A percentile compares a stretch with the other conserved stretches of the same genome.
These are phyloP conservation scores for Zea luxurians DNA, from an alignment of 176 grass and related monocot species.

Conservation along the genomic window DNA sequence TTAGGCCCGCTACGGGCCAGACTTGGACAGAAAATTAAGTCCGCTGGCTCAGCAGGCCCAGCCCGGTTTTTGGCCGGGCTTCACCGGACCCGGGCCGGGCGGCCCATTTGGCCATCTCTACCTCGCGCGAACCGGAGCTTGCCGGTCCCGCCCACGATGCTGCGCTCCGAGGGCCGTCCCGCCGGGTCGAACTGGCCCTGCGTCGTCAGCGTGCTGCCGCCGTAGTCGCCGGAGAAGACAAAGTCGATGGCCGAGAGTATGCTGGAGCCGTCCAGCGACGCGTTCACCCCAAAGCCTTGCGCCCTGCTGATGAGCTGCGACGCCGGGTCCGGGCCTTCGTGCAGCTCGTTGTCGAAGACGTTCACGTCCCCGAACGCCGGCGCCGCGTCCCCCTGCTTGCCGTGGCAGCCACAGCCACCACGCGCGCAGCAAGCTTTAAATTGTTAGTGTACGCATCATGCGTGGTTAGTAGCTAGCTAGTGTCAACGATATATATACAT, in stretches of 20 bases:
- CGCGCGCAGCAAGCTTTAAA: too few relatives aligned
- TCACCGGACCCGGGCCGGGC: too few relatives aligned
- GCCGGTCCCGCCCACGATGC: slow-evolving; percentile 58
- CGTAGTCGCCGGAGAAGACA: slow-evolving; percentile 51
- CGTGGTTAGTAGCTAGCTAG: too few relatives aligned
- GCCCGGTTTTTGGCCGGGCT: too few relatives aligned
- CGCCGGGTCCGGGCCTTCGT: slow-evolving; percentile 38
- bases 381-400: slow-evolving; percentile 14
- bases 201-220: slow-evolving; percentile 50
- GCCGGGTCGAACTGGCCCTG: slow-evolving; percentile 18
- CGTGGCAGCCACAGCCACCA: too few relatives aligned
- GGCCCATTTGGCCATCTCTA: too few relatives aligned
- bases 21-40: too few relatives aligned
- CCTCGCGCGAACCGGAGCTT: slow-evolving; percentile 54
- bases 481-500: background rate
- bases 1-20: too few relatives aligned
- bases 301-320: slow-evolving; percentile 51
- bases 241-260: slow-evolving; percentile 41
- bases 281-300: slow-evolving; percentile 44
- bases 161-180: slow-evolving; percentile 37
- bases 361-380: slow-evolving; percentile 49
- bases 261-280: slow-evolving; percentile 38
- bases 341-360: slow-evolving; percentile 49
- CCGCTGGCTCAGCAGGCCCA: too few relatives aligned
- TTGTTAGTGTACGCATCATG: too few relatives aligned